phyloP scores from a whole-genome alignment of 225 moss, liverwort and hornwort species.

The Marchantia polymorpha region DNA sequence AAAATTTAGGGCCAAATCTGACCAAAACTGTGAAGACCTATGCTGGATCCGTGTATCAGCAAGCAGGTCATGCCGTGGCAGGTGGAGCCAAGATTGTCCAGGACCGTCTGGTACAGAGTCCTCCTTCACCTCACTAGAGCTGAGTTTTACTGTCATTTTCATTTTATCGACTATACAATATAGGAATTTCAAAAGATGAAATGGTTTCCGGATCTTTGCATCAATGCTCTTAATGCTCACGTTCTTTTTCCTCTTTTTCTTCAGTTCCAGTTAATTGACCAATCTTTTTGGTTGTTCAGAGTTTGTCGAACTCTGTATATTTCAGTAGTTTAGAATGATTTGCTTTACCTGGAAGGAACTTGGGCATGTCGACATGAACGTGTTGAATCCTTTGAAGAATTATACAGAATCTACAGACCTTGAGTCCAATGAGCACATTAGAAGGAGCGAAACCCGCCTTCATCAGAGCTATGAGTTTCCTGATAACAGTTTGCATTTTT shows the following conservation, averaged over 20 bases:
- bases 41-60: slow-evolving; percentile 51
- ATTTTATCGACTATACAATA: too few species aligned
- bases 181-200: neutral
- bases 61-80: slow-evolving; percentile 49
- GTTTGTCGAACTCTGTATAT: neutral
- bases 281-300: neutral
- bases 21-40: slow-evolving; percentile 40
- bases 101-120: slow-evolving; percentile 42
- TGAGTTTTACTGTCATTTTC: neutral
- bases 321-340: neutral
- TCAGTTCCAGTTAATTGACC: neutral
- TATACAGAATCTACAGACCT: neutral
- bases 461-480: neutral
- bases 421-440: neutral
- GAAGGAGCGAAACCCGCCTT: neutral
- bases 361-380: neutral
- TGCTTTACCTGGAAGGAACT: neutral
- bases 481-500: neutral
- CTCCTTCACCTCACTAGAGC: neutral
- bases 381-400: neutral
- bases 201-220: neutral
- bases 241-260: neutral
- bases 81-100: slow-evolving; percentile 55
- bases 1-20: slow-evolving; percentile 47
- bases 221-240: neutral